Evolutionary conservation across 2,329 filamentous ascomycete genomes (phyloP).

Genomic region (Tympanopsis confertula): DNA sequence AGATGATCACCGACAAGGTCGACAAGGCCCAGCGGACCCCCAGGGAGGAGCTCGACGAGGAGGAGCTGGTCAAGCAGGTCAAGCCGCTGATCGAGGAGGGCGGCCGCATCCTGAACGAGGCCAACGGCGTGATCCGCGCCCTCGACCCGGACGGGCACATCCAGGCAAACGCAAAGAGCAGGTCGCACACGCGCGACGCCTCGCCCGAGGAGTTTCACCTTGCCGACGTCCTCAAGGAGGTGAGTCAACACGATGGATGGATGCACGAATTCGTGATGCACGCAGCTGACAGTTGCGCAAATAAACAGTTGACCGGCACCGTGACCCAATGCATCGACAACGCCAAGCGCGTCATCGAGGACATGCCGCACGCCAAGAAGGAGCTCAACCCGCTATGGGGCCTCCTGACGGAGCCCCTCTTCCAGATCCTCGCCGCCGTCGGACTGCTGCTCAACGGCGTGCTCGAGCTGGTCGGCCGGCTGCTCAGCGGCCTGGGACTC

Average conservation of each 20-base stretch:
- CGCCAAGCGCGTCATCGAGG: constrained; percentile 76
- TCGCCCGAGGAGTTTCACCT: constrained; percentile 75
- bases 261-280: not conserved
- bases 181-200: constrained; percentile 62
- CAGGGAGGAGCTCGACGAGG: constrained; percentile 81
- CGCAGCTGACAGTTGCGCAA: constrained; percentile 2
- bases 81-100: constrained; percentile 83
- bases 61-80: constrained; percentile 75
- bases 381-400: constrained; percentile 84
- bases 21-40: constrained; percentile 70
- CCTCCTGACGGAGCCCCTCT: constrained; percentile 70
- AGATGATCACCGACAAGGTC: constrained; percentile 75
- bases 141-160: constrained; percentile 84
- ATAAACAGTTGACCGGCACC: constrained; percentile 53
- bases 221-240: constrained; percentile 73
- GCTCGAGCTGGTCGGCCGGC: constrained; percentile 68
- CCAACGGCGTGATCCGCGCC: constrained; percentile 75
- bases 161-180: constrained; percentile 73
- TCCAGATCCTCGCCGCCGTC: constrained; percentile 85
- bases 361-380: constrained; percentile 92
- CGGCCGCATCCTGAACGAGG: constrained; percentile 69
- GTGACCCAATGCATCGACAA: constrained; percentile 77
- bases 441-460: constrained; percentile 75
- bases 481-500: constrained; percentile 71
- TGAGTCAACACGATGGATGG: constrained; percentile 13